phyloP scores from a whole-genome alignment of 768 basidiomycete species.

The Calocybe indica region DNA sequence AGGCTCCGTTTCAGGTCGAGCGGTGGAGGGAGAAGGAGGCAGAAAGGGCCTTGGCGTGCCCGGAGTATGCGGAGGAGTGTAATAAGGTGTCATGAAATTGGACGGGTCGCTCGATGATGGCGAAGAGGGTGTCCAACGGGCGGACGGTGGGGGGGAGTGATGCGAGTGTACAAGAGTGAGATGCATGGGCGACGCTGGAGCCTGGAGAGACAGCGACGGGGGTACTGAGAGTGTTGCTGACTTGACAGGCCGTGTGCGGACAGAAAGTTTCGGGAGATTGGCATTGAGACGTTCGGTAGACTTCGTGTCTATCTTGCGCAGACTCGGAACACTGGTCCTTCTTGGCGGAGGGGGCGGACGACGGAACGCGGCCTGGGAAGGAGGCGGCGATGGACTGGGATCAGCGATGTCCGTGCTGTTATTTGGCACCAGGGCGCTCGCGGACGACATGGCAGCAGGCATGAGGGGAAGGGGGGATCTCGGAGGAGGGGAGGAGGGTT shows the following conservation, averaged over 20 bases:
- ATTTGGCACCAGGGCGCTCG: slow-evolving; percentile 3
- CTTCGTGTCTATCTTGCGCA: slow-evolving; percentile 57
- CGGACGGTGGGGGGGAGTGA: slow-evolving; percentile 49
- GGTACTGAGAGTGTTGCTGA: slow-evolving; percentile 56
- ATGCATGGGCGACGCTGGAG: slow-evolving; percentile 51
- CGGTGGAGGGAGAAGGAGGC: slow-evolving; percentile 59
- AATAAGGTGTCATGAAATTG: slow-evolving; percentile 44
- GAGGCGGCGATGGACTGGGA: slow-evolving; percentile 57
- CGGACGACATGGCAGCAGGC: slow-evolving; percentile 38
- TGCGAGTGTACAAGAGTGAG: slow-evolving; percentile 56
- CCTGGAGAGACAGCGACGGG: slow-evolving; percentile 30
- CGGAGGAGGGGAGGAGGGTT: slow-evolving; percentile 27
- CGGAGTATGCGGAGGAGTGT: slow-evolving; percentile 48
- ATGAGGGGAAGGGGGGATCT: slow-evolving; percentile 53
- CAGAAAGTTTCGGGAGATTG: slow-evolving; percentile 51
- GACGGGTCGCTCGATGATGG: slow-evolving; percentile 22
- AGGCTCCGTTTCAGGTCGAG: slow-evolving; percentile 57
- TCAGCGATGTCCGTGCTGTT: slow-evolving; percentile 27
- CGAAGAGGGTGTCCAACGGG: slow-evolving; percentile 35
- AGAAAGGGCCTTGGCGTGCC: slow-evolving; percentile 35
- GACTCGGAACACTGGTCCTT: slow-evolving; percentile 58
- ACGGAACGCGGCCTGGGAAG: slow-evolving; percentile 54
- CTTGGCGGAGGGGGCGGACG: slow-evolving; percentile 44
- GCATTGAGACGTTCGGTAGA: slow-evolving; percentile 44
- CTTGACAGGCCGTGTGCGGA: slow-evolving; percentile 52